These are phyloP conservation scores for Besnoitia besnoiti DNA, from an alignment of 169 alveolate genomes.

Conservation along the genomic window DNA sequence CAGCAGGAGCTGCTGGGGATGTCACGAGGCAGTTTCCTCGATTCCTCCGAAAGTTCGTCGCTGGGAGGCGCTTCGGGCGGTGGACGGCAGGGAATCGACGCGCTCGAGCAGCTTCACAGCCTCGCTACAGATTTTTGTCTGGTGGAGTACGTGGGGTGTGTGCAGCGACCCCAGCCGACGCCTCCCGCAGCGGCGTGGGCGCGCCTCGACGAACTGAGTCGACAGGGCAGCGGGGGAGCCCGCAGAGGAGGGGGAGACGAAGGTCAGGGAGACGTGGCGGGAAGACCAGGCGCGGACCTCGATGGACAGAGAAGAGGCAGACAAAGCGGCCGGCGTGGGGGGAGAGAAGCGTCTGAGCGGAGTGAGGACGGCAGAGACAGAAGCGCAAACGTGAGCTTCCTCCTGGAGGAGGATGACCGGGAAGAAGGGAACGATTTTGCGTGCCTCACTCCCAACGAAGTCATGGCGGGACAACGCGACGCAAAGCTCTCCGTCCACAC, in stretches of 20 bases:
- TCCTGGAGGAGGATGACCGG: conserved; percentile 18
- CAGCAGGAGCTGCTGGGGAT: conserved; percentile 31
- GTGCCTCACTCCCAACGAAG: background rate
- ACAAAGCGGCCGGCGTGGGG: background rate
- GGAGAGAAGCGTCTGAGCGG: background rate
- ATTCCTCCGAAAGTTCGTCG: background rate
- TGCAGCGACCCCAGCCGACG: conserved; percentile 8
- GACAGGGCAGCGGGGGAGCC: background rate
- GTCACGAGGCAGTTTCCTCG: conserved; percentile 4
- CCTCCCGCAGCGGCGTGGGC: background rate
- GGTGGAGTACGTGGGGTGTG: conserved; percentile 43
- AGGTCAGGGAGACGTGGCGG: background rate
- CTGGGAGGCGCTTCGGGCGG: background rate
- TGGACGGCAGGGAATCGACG: conserved; percentile 27
- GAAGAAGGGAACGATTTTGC: conserved; percentile 28
- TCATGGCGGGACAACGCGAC: conserved; percentile 5
- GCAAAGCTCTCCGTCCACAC: conserved; percentile 24
- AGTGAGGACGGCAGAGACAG: background rate
- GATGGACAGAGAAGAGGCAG: background rate
- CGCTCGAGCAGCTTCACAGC: conserved; percentile 41
- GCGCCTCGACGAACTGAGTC: background rate
- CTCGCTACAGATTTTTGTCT: conserved; percentile 36
- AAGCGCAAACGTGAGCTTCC: background rate
- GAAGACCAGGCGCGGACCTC: background rate
- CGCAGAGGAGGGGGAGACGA: background rate